These are phyloP conservation scores for Penicillium hordei DNA, from an alignment of 2,329 filamentous ascomycete species.

Conservation along the genomic window DNA sequence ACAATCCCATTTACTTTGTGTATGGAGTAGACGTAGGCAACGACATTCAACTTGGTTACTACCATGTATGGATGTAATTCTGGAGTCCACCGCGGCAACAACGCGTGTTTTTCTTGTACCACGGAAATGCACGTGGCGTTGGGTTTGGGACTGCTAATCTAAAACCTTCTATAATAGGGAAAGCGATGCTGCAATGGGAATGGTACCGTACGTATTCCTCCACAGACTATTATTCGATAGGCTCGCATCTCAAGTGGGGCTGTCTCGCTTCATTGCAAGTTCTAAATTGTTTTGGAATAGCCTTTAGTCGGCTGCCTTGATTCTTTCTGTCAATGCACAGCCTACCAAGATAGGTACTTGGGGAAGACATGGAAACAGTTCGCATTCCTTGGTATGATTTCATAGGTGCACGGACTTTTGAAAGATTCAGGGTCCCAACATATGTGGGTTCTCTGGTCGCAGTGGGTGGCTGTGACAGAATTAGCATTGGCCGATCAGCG, in stretches of 20 bases:
- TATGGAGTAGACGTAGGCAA: no score
- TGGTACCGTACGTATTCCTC: background rate
- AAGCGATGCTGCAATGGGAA: background rate
- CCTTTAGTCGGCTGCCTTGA: background rate
- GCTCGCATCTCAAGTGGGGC: background rate
- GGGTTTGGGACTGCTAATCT: background rate
- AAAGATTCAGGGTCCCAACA: background rate
- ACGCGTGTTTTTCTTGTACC: background rate
- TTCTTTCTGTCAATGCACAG: background rate
- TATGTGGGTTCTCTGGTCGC: background rate
- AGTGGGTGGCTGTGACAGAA: background rate
- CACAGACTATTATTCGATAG: background rate
- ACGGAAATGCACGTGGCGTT: background rate
- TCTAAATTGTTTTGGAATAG: background rate
- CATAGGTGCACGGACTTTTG: background rate
- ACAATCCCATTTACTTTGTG: background rate
- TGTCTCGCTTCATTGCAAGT: background rate
- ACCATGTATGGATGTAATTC: no score
- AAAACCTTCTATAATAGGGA: background rate
- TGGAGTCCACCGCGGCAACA: no score
- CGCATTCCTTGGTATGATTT: background rate
- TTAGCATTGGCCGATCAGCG: background rate
- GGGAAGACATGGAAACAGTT: background rate
- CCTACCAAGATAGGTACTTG: background rate
- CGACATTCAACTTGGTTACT: no score